phyloP scores from a whole-genome alignment of 2,329 filamentous ascomycete genomes.

The Aspergillus calidoustus region DNA sequence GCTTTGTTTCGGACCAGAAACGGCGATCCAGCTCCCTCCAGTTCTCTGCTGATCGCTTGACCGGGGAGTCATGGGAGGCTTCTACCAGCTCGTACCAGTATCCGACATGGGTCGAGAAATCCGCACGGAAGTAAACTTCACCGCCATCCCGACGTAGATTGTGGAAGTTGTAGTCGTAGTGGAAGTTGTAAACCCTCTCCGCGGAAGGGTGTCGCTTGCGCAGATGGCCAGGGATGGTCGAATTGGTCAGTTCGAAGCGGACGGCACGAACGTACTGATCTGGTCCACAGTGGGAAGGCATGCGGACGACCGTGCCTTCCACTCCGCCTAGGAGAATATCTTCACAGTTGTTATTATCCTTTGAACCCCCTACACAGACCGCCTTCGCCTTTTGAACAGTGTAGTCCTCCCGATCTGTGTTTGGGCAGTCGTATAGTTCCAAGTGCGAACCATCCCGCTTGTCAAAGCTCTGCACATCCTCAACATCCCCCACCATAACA shows the following conservation, averaged over 20 bases:
- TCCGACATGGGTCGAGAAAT: not conserved
- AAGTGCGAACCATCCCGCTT: not conserved
- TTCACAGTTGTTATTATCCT: not conserved
- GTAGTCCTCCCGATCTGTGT: not conserved
- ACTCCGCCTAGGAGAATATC: not conserved
- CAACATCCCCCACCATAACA: not conserved
- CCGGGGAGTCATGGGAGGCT: not conserved
- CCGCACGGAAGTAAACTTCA: not conserved
- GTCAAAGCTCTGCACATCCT: slow-evolving; percentile 1
- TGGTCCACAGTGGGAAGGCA: not conserved
- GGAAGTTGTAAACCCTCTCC: not conserved
- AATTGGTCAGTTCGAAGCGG: not conserved
- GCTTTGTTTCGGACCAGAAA: not conserved
- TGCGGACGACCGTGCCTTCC: slow-evolving; percentile 6
- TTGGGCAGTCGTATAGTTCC: slow-evolving; percentile 1
- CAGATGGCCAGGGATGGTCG: not conserved
- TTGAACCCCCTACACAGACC: not conserved
- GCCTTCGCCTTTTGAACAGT: not conserved
- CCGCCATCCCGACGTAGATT: slow-evolving; percentile 1
- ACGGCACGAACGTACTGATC: not conserved
- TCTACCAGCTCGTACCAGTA: not conserved
- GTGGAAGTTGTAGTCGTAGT: slow-evolving; percentile 3
- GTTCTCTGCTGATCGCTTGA: not conserved
- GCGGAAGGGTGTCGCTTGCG: not conserved
- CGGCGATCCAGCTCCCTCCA: not conserved